Evolutionary conservation across 2,329 filamentous ascomycete genomes (phyloP), one percentile per base, ranked within the genome.

Genomic region (Zarea fungicola): DNA sequence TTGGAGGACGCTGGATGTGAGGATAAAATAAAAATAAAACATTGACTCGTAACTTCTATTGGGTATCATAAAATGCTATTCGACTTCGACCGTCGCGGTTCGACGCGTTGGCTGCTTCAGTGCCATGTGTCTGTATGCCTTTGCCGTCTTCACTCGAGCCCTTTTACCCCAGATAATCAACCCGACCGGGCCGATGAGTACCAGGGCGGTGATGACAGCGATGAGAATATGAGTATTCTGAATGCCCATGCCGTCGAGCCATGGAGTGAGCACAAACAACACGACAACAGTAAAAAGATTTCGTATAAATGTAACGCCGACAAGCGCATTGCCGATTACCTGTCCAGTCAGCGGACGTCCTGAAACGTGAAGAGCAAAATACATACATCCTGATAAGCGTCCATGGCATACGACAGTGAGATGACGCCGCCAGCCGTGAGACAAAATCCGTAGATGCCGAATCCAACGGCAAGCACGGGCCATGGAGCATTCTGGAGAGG

Each of bases 391-490:
- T 59, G 56, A 34, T 70, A 70, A 14, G 62, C 61, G 31, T 68
- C 65, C 42, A 65, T 65, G 1, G 64, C 54, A 19, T 66, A 56
- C 1, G 65, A 63, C n/a, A 68, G 54, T 7, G 58, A 56, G 10
- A 62, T 60, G 21, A 69, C 63, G 35, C 61, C 58, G 19, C 63
- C 63, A 28, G 63, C 58, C 3, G 65, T 65, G 0, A 71, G 55
- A 0, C 66, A 67, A 35, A 68, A 68, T 0, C 62, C 65, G 26
- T 69, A 70, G 0, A 69, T 41, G 1, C 58, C 65, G 4, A 62
- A 64, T 0, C 61, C 66, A 1, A 69, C 52, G 7, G 61, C 66
- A 1, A 67, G 61, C 10, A 61, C 57, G 6, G 68, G 65, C 67
- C 67, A 71, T n/a, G 67, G 65, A 54, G 63, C 60, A 1, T 63